phyloP scores from a whole-genome alignment of 306 rosid genomes.

The Lathyrus aphaca region DNA sequence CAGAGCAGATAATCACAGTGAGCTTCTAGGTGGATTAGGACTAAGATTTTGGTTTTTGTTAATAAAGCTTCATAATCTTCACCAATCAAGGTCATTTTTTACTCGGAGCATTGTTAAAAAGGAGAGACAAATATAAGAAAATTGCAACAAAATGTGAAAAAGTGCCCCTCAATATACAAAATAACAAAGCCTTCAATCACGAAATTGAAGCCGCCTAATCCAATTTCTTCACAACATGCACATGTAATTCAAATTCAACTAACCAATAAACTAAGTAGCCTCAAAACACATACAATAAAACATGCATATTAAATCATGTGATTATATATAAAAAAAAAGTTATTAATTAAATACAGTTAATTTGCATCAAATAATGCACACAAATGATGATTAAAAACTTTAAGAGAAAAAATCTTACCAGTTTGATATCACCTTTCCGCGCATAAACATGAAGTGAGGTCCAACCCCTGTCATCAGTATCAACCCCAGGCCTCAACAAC shows the following conservation, averaged over 20 bases:
- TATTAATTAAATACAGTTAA: background rate
- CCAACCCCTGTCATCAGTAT: constrained; percentile 91
- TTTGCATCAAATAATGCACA: background rate
- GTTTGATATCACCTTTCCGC: constrained; percentile 74
- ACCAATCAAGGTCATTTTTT: background rate
- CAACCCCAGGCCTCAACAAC: constrained; percentile 49
- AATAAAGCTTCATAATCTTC: background rate
- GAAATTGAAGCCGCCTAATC: background rate
- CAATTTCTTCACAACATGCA: constrained; percentile 6
- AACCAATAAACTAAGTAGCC: background rate
- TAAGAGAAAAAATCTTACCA: constrained; percentile 38
- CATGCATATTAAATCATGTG: background rate
- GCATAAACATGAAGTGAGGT: constrained; percentile 76
- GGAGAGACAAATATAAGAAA: too few species aligned
- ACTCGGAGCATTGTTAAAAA: too few species aligned
- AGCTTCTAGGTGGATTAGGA: background rate
- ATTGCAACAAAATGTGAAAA: background rate
- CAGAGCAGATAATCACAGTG: background rate
- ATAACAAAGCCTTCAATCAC: background rate
- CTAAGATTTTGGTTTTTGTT: background rate
- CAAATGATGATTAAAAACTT: background rate
- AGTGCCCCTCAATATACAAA: too few species aligned
- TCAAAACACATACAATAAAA: background rate
- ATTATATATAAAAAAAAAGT: background rate
- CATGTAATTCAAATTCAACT: constrained; percentile 6